Percentiles rank a stretch among this genome's conserved stretches.
Evolutionary conservation across 352 stramenopile genomes (phyloP).

Genomic region (Phytophthora sp.): DNA sequence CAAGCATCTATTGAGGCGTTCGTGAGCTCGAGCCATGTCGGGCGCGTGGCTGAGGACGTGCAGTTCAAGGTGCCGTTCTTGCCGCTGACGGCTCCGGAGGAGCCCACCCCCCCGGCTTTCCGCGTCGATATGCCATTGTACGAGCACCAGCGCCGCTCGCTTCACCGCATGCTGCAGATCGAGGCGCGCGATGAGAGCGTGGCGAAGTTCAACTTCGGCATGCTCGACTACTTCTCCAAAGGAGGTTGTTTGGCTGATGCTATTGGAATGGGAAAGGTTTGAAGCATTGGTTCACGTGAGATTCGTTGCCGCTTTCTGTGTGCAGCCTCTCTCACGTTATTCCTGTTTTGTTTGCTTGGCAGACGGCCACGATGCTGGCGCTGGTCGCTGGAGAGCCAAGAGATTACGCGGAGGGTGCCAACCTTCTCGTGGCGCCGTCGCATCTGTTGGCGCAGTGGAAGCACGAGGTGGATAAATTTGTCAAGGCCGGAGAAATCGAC

Average conservation of each 20-base stretch:
- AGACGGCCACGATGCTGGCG: slow-evolving; percentile 82
- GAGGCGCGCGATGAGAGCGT: slow-evolving; percentile 71
- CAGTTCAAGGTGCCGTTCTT: slow-evolving; percentile 88
- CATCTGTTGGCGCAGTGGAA: slow-evolving; percentile 87
- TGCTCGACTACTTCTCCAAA: slow-evolving; percentile 74
- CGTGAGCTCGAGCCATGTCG: slow-evolving; percentile 39
- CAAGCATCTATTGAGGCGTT: slow-evolving; percentile 69
- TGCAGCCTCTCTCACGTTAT: too few species aligned
- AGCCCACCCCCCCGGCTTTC: slow-evolving; percentile 66
- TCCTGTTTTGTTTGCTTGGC: too few species aligned
- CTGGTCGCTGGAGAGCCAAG: slow-evolving; percentile 69
- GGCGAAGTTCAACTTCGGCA: slow-evolving; percentile 75
- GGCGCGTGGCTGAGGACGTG: slow-evolving; percentile 59
- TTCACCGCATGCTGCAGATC: slow-evolving; percentile 87
- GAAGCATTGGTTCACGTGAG: too few species aligned
- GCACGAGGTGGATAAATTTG: slow-evolving; percentile 80
- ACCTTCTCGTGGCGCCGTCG: slow-evolving; percentile 77
- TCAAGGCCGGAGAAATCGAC: slow-evolving; percentile 66
- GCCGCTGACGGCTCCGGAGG: slow-evolving; percentile 69
- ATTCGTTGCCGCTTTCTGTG: too few species aligned
- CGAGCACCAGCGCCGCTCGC: slow-evolving; percentile 80
- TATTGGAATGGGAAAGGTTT: slow-evolving; percentile 89
- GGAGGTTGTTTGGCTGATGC: slow-evolving; percentile 77
- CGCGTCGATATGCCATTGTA: slow-evolving; percentile 61
- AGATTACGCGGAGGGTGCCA: slow-evolving; percentile 55